Percentiles rank a stretch among this genome's conserved stretches.
These are phyloP conservation scores for Cladosporium colombiae DNA, from an alignment of 2,329 filamentous ascomycete genomes.

Conservation along the genomic window DNA sequence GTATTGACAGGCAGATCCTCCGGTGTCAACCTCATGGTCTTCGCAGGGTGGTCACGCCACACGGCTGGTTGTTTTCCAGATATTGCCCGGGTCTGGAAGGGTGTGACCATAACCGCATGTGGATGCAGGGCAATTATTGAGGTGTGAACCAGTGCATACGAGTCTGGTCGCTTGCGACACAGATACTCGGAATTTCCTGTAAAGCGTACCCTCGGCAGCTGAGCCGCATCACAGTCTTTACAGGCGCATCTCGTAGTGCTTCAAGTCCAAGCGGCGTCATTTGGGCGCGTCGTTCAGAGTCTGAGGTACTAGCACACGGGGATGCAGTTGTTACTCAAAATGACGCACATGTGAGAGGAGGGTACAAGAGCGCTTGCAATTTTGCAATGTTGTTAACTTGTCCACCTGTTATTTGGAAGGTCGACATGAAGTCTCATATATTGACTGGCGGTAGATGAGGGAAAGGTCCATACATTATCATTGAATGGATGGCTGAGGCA, in stretches of 20 bases:
- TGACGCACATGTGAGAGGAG: background rate
- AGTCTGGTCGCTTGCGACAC: background rate
- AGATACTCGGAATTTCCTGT: background rate
- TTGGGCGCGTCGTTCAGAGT: background rate
- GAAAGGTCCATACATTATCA: background rate
- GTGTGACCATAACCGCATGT: background rate
- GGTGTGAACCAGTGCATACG: background rate
- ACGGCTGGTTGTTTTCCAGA: background rate
- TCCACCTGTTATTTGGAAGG: background rate
- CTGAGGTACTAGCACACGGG: background rate
- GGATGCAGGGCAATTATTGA: background rate
- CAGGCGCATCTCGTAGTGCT: background rate
- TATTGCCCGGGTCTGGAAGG: background rate
- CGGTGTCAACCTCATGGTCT: background rate
- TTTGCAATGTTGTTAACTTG: background rate
- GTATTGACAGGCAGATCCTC: background rate
- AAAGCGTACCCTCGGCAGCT: background rate
- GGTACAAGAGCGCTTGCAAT: background rate
- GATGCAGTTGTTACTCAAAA: background rate
- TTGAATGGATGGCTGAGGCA: background rate
- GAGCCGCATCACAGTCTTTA: background rate
- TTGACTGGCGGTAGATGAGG: background rate
- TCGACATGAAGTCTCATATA: background rate
- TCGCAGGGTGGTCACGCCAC: background rate
- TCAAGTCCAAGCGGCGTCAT: no score